Evolutionary conservation across 2,329 filamentous ascomycete genomes (phyloP).

Genomic region (Colletotrichum eleusines): DNA sequence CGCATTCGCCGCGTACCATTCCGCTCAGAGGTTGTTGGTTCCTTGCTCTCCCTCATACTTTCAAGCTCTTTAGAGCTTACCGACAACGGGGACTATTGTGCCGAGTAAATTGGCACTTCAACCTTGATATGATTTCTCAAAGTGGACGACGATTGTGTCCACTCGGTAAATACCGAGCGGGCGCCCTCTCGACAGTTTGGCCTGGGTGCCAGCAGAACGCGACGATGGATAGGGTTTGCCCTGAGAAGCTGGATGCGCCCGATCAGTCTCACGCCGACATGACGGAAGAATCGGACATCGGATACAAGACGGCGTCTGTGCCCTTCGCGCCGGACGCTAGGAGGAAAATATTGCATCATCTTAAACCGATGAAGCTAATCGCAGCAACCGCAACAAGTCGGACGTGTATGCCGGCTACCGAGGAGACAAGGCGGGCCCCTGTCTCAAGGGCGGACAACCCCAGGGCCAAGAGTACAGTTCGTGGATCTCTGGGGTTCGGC

Average conservation of each 20-base stretch:
- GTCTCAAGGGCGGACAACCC: background rate
- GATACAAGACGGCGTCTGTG: background rate
- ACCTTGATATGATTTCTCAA: background rate
- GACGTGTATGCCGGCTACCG: no score
- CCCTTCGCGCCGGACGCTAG: background rate
- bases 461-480: background rate
- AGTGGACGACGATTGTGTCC: background rate
- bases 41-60: background rate
- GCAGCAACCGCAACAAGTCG: background rate
- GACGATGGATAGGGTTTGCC: background rate
- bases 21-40: rapidly evolving
- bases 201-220: background rate
- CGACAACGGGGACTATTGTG: background rate
- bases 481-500: background rate
- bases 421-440: background rate
- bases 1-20: background rate
- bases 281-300: background rate
- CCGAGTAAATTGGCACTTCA: background rate
- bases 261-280: background rate
- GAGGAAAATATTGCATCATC: no score
- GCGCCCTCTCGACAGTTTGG: background rate
- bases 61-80: background rate
- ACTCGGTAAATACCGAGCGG: background rate
- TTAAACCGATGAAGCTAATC: background rate
- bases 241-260: background rate